Evolutionary conservation across 129 eudicot species (phyloP).

Genomic region (Escallonia rubra): DNA sequence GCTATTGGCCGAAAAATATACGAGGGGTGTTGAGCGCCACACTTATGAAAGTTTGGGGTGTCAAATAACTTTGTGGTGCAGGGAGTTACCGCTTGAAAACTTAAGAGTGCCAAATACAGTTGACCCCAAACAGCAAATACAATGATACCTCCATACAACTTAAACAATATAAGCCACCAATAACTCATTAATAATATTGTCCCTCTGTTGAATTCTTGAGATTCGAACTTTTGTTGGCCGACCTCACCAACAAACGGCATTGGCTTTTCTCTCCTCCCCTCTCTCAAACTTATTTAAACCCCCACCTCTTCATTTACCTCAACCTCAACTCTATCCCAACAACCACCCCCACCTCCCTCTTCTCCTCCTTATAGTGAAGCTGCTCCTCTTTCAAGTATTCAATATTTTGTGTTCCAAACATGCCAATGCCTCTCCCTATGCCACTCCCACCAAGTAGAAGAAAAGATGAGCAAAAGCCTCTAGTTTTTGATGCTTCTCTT

Average conservation of each 20-base stretch:
- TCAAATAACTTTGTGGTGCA: too few species aligned
- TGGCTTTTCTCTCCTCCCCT: conserved; percentile 22
- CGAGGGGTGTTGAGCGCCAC: too few species aligned
- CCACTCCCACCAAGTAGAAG: conserved; percentile 7
- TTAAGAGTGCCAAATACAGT: too few species aligned
- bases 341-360: conserved; percentile 11
- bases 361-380: background rate
- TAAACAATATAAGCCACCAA: too few species aligned
- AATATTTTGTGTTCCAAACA: background rate
- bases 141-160: too few species aligned
- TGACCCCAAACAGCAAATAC: too few species aligned
- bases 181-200: too few species aligned
- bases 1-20: too few species aligned
- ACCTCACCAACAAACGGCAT: conserved; percentile 25
- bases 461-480: conserved; percentile 15
- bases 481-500: conserved; percentile 40
- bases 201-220: background rate
- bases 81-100: too few species aligned
- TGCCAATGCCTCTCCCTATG: conserved; percentile 1
- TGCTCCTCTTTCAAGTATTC: background rate
- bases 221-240: conserved; percentile 30
- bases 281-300: conserved; percentile 8
- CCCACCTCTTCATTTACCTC: conserved; percentile 5
- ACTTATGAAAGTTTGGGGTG: too few species aligned
- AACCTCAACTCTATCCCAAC: background rate